Base-by-base conservation (phyloP, 1,284 basidiomycete genomes). In the Coriolopsis trogii region DNA sequence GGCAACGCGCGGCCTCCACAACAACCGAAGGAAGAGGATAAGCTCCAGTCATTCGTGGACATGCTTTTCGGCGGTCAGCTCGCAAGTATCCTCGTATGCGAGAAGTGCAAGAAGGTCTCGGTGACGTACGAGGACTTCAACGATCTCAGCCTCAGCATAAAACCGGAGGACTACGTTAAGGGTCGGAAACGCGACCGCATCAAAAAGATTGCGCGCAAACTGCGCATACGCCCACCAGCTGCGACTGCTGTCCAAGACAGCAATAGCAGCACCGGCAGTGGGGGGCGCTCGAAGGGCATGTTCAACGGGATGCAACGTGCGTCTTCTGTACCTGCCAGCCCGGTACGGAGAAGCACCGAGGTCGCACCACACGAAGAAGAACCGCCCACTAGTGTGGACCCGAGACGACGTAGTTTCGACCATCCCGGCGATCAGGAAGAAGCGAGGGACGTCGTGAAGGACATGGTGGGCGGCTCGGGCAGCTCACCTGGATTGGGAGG, bases 121-220 rank as follows among this genome's bases (percentile, higher is more conserved):
- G 87, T 93, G 60, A 95, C 92, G 10, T 91, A 91, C 65, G 93
- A 95, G 70, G 93, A 95, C 64, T 98, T 98, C 68, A 88, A 91
- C 67, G 95, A 97, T 70, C 85, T 98, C 60, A 93, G 91, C 42
- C 76, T 98, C 38, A 86, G 87, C 63, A 87, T 95, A 65, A 88
- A 91, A 66, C 82, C 87, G 1, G 90, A 93, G 57, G 86, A 91
- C 62, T 89, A 89, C 56, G 74, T 71, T 31, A 76, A 76, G 46
- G 78, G 78, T 56, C 75, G 82, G 47, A 91, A 84, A 70, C 81
- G 91, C 42, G 86, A 93, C 69, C 77, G 80, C 45, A 72, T 93
- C 56, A 85, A 82, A 65, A 83, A 80, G 36, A 72, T 93, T 42
- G 86, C 87, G n/a, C 81, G 81, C 62, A 78, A 79, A 61, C 71